Conservation (phyloP, 192 early-diverging fungal species). For the Jimgerdemannia lactiflua region DNA sequence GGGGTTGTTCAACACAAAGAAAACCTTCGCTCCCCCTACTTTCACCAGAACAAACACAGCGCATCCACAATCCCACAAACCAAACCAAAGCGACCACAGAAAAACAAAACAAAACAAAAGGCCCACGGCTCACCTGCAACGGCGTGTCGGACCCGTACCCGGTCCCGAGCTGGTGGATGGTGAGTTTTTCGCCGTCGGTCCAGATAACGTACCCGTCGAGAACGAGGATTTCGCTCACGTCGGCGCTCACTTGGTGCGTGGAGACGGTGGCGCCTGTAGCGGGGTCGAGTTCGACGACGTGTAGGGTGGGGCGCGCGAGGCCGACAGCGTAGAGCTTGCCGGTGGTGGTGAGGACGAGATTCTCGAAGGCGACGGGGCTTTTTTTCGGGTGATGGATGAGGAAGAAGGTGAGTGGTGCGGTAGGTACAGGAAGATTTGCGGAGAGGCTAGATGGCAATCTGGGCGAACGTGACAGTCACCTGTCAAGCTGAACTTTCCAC, state of each 20-base stretch:
- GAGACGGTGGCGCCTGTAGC: constrained; percentile 19
- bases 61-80: too few species aligned
- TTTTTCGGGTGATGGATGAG: neutral
- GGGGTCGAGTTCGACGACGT: constrained; percentile 39
- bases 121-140: neutral
- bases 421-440: too few species aligned
- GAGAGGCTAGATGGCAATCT: too few species aligned
- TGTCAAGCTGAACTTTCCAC: neutral
- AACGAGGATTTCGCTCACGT: constrained; percentile 30
- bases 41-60: too few species aligned
- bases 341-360: constrained; percentile 37
- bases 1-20: too few species aligned
- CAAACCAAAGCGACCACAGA: too few species aligned
- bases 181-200: constrained; percentile 9
- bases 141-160: constrained; percentile 19
- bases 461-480: neutral
- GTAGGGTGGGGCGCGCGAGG: constrained; percentile 42
- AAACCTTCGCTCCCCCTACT: too few species aligned
- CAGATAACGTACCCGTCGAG: constrained; percentile 10
- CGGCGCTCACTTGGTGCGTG: constrained; percentile 15
- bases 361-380: constrained; percentile 13
- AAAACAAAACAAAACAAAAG: too few species aligned
- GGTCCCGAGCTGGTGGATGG: constrained; percentile 14
- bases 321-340: constrained; percentile 36
- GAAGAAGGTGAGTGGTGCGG: neutral